phyloP scores from a whole-genome alignment of 2,329 filamentous ascomycete genomes.

The Purpureocillium takamizusanense region DNA sequence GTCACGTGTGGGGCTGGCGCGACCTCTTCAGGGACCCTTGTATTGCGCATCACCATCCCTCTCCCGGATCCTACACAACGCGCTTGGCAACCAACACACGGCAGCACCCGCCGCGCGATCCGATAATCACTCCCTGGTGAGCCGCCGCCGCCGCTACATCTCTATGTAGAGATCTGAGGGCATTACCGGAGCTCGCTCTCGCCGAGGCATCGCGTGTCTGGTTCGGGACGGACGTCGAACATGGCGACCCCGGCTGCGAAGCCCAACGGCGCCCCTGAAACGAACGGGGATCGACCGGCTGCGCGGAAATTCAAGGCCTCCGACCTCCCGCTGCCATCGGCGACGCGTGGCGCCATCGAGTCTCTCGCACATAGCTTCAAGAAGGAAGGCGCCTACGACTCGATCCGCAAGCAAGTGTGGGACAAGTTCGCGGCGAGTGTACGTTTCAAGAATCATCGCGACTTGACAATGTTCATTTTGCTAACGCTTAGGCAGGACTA shows the following conservation, averaged over 20 bases:
- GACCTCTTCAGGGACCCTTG: too few relatives aligned
- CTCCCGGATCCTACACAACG: not conserved
- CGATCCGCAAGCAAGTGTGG: constrained; percentile 68
- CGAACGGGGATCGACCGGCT: constrained; percentile 5
- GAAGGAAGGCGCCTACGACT: constrained; percentile 78
- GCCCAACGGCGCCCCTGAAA: constrained; percentile 11
- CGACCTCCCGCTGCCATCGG: constrained; percentile 64
- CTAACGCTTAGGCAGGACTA: constrained; percentile 47
- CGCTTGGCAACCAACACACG: not conserved
- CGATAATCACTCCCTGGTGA: too few relatives aligned
- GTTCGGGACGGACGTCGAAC: constrained; percentile 3
- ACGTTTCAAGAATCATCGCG: constrained; percentile 16
- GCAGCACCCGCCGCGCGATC: too few relatives aligned
- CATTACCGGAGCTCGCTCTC: not conserved
- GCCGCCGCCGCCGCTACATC: too few relatives aligned
- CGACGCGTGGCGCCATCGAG: constrained; percentile 67
- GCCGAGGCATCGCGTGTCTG: not conserved
- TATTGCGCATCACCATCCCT: constrained; percentile 11
- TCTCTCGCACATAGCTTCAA: constrained; percentile 72
- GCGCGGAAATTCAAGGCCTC: constrained; percentile 57
- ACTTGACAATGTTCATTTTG: not conserved
- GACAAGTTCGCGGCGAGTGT: constrained; percentile 65
- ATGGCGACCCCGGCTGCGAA: constrained; percentile 18
- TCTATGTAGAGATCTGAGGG: not conserved
- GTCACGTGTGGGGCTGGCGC: too few relatives aligned